Evolutionary conservation across 2,329 filamentous ascomycete genomes (phyloP).

Genomic region (Bipolaris cookei): DNA sequence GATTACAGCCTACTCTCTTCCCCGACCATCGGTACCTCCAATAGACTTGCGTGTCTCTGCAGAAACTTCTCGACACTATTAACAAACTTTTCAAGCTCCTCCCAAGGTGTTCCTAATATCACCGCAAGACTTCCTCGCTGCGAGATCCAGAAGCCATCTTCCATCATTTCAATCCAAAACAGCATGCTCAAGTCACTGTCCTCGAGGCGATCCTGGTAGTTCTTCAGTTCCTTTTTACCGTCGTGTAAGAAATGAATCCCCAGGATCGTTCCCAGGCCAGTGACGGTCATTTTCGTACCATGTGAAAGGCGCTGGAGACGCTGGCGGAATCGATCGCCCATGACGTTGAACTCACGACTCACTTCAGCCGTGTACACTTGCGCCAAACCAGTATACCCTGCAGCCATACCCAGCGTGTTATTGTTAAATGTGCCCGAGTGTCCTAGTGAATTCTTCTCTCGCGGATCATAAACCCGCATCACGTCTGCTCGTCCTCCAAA

Average conservation of each 20-base stretch:
- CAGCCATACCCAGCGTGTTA: constrained; percentile 66
- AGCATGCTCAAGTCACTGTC: constrained; percentile 40
- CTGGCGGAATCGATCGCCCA: constrained; percentile 41
- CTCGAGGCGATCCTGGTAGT: constrained; percentile 35
- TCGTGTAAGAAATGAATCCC: constrained; percentile 46
- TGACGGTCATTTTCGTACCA: constrained; percentile 48
- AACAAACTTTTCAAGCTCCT: constrained; percentile 45
- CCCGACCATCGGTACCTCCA: not conserved
- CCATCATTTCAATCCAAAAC: constrained; percentile 49
- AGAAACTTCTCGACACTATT: constrained; percentile 28
- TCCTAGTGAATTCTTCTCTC: constrained; percentile 49
- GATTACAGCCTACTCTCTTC: not conserved
- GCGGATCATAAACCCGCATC: constrained; percentile 65
- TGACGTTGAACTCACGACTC: constrained; percentile 36
- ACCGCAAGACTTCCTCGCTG: constrained; percentile 47
- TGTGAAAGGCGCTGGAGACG: constrained; percentile 33
- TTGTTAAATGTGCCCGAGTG: constrained; percentile 74
- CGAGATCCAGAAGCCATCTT: constrained; percentile 47
- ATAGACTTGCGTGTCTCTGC: constrained; percentile 18
- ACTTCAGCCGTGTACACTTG: constrained; percentile 46
- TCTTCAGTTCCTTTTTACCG: constrained; percentile 36
- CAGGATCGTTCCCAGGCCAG: constrained; percentile 47
- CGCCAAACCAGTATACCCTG: constrained; percentile 55
- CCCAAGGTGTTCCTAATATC: constrained; percentile 43
- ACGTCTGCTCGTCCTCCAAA: constrained; percentile 67